These are phyloP conservation scores for Verticillium nonalfalfae DNA, from an alignment of 2,329 filamentous ascomycete genomes.

Conservation along the genomic window DNA sequence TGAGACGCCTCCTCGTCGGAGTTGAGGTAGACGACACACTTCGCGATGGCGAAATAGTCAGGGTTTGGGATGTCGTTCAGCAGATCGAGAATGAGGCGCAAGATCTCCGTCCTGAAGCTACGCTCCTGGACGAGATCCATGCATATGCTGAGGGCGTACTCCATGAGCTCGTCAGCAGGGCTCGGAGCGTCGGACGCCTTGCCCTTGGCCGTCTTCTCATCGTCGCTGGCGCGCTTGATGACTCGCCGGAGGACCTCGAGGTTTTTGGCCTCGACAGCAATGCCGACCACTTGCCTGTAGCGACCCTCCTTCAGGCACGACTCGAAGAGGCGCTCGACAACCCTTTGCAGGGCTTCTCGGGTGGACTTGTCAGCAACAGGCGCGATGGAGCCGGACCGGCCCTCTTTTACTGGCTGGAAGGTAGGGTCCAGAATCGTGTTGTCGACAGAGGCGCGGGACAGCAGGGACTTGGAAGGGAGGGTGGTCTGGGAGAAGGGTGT, in stretches of 20 bases:
- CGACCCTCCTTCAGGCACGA: constrained; percentile 79
- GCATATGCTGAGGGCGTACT: constrained; percentile 91
- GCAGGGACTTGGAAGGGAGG: constrained; percentile 85
- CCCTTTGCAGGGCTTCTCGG: constrained; percentile 70
- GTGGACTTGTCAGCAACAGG: constrained; percentile 63
- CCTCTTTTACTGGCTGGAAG: constrained; percentile 48
- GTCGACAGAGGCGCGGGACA: constrained; percentile 73
- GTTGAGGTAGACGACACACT: constrained; percentile 93
- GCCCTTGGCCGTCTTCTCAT: constrained; percentile 67
- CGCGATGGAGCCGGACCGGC: constrained; percentile 53
- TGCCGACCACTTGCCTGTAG: constrained; percentile 94
- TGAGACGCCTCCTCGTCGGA: constrained; percentile 84
- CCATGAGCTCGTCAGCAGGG: constrained; percentile 82
- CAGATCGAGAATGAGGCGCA: constrained; percentile 90
- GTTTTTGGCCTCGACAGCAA: constrained; percentile 91
- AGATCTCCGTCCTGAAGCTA: constrained; percentile 73
- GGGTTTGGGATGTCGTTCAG: constrained; percentile 86
- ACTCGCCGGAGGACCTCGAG: constrained; percentile 79
- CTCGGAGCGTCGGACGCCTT: constrained; percentile 47
- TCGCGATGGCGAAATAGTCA: constrained; percentile 96
- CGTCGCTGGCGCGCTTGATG: constrained; percentile 82
- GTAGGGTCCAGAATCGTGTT: constrained; percentile 55
- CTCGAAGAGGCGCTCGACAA: constrained; percentile 88
- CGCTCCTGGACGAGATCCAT: constrained; percentile 98
- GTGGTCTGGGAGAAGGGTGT: constrained; percentile 94